Evolutionary conservation across 2,329 filamentous ascomycete species (phyloP).

Genomic region (Fusarium palustre): DNA sequence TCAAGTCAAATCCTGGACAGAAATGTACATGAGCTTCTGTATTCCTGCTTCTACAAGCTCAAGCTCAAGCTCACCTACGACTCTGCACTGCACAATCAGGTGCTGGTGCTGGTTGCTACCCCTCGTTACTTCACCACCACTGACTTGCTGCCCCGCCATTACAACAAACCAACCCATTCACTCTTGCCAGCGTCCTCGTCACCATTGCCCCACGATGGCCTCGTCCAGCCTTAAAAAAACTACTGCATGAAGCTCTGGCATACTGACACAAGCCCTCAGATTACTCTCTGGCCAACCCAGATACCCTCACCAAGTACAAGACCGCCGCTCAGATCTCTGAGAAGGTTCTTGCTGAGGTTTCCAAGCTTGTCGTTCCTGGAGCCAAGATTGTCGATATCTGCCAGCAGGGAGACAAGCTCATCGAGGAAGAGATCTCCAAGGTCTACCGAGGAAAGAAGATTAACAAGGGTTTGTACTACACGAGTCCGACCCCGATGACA

Average conservation of each 20-base stretch:
- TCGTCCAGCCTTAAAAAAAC: conserved; percentile 12
- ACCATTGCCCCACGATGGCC: conserved; percentile 36
- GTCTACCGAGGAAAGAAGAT: conserved; percentile 99
- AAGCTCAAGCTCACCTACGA: conserved; percentile 10
- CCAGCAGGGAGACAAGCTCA: conserved; percentile 93
- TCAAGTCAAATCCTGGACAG: conserved; percentile 2
- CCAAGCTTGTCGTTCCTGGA: conserved; percentile 79
- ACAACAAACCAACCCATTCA: conserved; percentile 33
- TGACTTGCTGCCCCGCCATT: conserved; percentile 42
- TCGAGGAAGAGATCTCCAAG: conserved; percentile 93
- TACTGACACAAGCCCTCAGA: conserved; percentile 64
- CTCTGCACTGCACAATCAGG: conserved; percentile 16
- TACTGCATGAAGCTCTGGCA: conserved; percentile 1
- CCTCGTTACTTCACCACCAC: conserved; percentile 36
- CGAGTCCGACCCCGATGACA: neutral
- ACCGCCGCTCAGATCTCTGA: conserved; percentile 94
- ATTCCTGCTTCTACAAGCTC: conserved; percentile 6
- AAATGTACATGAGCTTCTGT: neutral
- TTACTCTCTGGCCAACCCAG: conserved; percentile 89
- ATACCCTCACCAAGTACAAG: conserved; percentile 99
- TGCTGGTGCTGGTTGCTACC: conserved; percentile 34
- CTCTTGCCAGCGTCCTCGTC: conserved; percentile 42
- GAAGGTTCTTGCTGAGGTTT: conserved; percentile 90
- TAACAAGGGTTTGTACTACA: conserved; percentile 76
- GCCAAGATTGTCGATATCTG: conserved; percentile 95